Evolutionary conservation across 2,329 filamentous ascomycete species (phyloP).

Genomic region (Blastomyces gilchristii): DNA sequence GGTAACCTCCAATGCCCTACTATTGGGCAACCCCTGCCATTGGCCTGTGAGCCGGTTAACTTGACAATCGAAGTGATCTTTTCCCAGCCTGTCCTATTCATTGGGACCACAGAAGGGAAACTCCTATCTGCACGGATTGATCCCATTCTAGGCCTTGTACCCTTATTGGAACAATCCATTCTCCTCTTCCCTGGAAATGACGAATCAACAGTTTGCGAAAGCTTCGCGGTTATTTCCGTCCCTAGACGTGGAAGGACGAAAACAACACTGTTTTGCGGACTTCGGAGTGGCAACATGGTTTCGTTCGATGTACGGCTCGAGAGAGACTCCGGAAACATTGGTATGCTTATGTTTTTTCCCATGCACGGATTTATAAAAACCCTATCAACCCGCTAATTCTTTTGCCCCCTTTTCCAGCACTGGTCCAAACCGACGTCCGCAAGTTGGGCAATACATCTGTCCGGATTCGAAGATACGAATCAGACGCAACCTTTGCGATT

Average conservation of each 20-base stretch:
- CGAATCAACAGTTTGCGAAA: slow-evolving; percentile 29
- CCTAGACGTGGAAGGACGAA: slow-evolving; percentile 12
- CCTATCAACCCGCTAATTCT: slow-evolving; percentile 14
- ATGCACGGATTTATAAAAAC: slow-evolving; percentile 2
- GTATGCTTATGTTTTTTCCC: slow-evolving; percentile 16
- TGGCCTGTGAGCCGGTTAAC: slow-evolving; percentile 30
- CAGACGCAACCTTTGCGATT: slow-evolving; percentile 23
- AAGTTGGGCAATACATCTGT: slow-evolving; percentile 31
- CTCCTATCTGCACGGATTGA: slow-evolving; percentile 23
- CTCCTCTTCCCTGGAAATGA: slow-evolving; percentile 18
- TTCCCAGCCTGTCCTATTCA: slow-evolving; percentile 25
- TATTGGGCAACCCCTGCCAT: slow-evolving; percentile 17
- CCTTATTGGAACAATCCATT: slow-evolving; percentile 21
- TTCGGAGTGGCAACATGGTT: slow-evolving; percentile 37
- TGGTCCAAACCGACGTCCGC: slow-evolving; percentile 23
- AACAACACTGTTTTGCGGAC: slow-evolving; percentile 34
- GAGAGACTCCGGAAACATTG: slow-evolving; percentile 18
- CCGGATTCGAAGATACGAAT: slow-evolving; percentile 23
- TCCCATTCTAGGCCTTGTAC: slow-evolving; percentile 18
- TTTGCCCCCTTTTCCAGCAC: slow-evolving; percentile 18
- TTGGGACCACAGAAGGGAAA: slow-evolving; percentile 32
- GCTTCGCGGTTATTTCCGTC: slow-evolving; percentile 23
- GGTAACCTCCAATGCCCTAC: slow-evolving; percentile 17
- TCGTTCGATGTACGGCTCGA: slow-evolving; percentile 19
- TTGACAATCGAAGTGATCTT: slow-evolving; percentile 25